Evolutionary conservation across 1,284 basidiomycete species (phyloP), one percentile per base, ranked within the genome.

Genomic region (Flammula alnicola): DNA sequence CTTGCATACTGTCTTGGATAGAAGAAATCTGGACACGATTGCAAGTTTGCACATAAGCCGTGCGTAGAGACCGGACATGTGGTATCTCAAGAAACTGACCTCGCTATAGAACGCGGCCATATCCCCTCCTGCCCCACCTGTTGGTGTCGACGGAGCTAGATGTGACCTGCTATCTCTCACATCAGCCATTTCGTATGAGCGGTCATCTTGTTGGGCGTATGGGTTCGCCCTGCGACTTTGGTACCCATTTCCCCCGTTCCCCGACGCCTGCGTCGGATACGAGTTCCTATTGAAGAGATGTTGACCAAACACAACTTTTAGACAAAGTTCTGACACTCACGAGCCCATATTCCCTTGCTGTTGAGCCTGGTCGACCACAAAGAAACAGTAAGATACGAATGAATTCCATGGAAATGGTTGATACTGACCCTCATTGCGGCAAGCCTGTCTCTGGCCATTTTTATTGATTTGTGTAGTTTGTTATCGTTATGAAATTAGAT

Each of bases 371-470:
- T 38, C 17, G 14, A 46, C 29, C 16, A 39, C 37, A 36, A 47
- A 58, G 23, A 52, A 42, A 17, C 12, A 35, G 6, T 49, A 17
- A 49, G 47, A 25, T 48, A 52, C 27, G 36, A 53, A 12, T 41
- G 20, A 48, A 46, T 40, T 9, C 25, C 12, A 56, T 25, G 44
- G n/a, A 49, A 36, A 31, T 36, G 40, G 51, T 52, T 41, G 44
- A 33, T 52, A 58, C 66, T 49, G 57, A 90, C 90, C 73, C 88
- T 84, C 81, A 90, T 81, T 55, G 87, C 88, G 64, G 89, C 87
- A 59, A 92, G 79, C 79, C 89, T 84, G 74, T 91, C 88, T 78
- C 85, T 81, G 55, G 86, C 84, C 86, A 91, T 91, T 37, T 48
- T 51, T 47, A 41, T 27, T 45, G 33, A 38, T 47, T 52, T 47